phyloP scores from a whole-genome alignment of 108 stramenopile species.

The Tribonema minus region DNA sequence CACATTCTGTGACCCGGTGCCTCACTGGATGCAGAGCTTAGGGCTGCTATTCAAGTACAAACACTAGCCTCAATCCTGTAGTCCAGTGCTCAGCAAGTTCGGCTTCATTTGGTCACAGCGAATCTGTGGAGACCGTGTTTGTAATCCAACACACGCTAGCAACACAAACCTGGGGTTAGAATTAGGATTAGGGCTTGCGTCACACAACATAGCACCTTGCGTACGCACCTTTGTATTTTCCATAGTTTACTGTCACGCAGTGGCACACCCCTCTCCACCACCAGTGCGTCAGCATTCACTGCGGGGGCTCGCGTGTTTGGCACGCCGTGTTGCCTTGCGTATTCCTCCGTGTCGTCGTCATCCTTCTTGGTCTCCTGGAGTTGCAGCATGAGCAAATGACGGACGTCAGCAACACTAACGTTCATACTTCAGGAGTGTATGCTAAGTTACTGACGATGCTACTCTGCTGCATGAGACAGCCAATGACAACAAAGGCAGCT shows the following conservation, averaged over 20 bases:
- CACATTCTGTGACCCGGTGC: too few relatives aligned
- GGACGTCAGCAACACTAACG: too few relatives aligned
- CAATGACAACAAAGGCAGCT: too few relatives aligned
- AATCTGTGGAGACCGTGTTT: neutral
- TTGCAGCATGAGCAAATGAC: too few relatives aligned
- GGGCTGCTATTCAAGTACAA: neutral
- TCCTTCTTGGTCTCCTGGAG: too few relatives aligned
- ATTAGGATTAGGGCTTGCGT: neutral
- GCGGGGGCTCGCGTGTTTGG: too few relatives aligned
- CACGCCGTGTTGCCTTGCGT: too few relatives aligned
- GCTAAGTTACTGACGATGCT: too few relatives aligned
- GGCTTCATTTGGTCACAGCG: neutral
- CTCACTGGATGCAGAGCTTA: too few relatives aligned
- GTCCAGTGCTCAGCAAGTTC: neutral
- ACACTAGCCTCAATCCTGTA: neutral
- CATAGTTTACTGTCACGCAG: conserved; percentile 38
- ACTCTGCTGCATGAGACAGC: too few relatives aligned
- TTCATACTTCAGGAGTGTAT: too few relatives aligned
- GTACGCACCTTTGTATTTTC: conserved; percentile 14
- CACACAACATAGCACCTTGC: neutral
- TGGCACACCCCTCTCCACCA: conserved; percentile 16
- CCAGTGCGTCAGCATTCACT: neutral
- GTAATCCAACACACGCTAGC: neutral
- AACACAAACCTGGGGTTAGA: neutral
- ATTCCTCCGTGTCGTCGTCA: too few relatives aligned